These are phyloP conservation scores for Geotrichum armillariae DNA, from an alignment of 1,139 yeast genomes.

Conservation along the genomic window DNA sequence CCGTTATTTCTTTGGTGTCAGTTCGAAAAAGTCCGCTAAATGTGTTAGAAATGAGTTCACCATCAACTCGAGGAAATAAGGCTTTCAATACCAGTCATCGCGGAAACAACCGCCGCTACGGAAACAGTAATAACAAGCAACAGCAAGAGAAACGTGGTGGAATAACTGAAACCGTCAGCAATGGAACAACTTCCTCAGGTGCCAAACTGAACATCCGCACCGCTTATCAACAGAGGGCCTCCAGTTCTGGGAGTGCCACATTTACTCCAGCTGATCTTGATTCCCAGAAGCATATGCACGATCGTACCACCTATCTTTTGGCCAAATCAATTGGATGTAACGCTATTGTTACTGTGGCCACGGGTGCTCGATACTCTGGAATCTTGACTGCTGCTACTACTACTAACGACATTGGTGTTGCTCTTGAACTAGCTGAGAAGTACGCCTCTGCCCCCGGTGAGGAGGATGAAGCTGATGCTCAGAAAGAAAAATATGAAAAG, in stretches of 20 bases:
- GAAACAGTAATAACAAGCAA: background rate
- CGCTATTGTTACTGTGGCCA: constrained; percentile 57
- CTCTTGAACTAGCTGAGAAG: constrained; percentile 53
- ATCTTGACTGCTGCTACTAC: constrained; percentile 49
- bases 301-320: constrained; percentile 51
- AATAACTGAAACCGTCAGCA: background rate
- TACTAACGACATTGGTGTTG: constrained; percentile 50
- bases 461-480: constrained; percentile 36
- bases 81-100: constrained; percentile 11
- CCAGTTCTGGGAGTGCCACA: constrained; percentile 1
- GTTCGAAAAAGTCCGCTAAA: no score
- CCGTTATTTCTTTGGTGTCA: no score
- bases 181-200: background rate
- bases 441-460: constrained; percentile 42
- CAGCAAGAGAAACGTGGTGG: constrained; percentile 12
- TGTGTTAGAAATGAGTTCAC: constrained; percentile 12
- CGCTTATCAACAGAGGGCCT: background rate
- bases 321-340: constrained; percentile 58
- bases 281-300: constrained; percentile 42
- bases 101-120: constrained; percentile 8
- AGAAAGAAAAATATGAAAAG: constrained; percentile 44
- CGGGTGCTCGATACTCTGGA: constrained; percentile 66
- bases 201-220: background rate
- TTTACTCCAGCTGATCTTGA: constrained; percentile 19
- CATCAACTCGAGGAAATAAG: constrained; percentile 16